phyloP scores from a whole-genome alignment of 2,329 filamentous ascomycete genomes.

The Diplodia intermedia region DNA sequence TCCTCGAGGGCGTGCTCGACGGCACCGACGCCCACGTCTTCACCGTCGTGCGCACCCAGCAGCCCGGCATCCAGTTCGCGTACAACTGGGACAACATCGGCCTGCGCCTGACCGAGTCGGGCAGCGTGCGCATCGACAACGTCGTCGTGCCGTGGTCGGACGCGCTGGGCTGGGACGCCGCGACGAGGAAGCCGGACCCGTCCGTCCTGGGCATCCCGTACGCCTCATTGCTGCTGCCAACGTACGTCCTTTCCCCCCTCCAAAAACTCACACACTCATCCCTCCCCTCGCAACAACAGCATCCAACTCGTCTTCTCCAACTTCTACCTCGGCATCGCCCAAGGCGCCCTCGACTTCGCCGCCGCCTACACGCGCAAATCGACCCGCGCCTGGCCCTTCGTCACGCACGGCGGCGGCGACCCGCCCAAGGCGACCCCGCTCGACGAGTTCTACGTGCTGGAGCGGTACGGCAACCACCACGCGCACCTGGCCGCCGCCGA shows the following conservation, averaged over 20 bases:
- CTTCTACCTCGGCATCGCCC: slow-evolving; percentile 69
- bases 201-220: slow-evolving; percentile 62
- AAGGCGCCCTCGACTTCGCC: slow-evolving; percentile 64
- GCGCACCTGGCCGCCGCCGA: slow-evolving; percentile 67
- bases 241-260: slow-evolving; percentile 37
- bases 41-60: slow-evolving; percentile 64
- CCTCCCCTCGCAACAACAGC: slow-evolving; percentile 37
- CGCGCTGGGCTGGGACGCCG: slow-evolving; percentile 66
- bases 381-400: slow-evolving; percentile 70
- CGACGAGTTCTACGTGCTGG: slow-evolving; percentile 71
- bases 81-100: slow-evolving; percentile 72
- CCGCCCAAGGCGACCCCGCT: slow-evolving; percentile 66
- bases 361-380: slow-evolving; percentile 62
- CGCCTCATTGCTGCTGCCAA: slow-evolving; percentile 65
- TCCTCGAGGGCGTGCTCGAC: slow-evolving; percentile 68
- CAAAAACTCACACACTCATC: background rate
- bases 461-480: slow-evolving; percentile 68
- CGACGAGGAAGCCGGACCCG: slow-evolving; percentile 59
- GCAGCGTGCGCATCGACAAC: slow-evolving; percentile 66
- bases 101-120: slow-evolving; percentile 68
- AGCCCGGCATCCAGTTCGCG: slow-evolving; percentile 63
- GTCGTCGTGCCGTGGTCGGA: slow-evolving; percentile 65
- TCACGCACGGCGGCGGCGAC: slow-evolving; percentile 46
- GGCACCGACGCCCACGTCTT: slow-evolving; percentile 68
- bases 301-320: slow-evolving; percentile 72